phyloP scores from a whole-genome alignment of 768 basidiomycete species.

The Cystobasidium tubakii region DNA sequence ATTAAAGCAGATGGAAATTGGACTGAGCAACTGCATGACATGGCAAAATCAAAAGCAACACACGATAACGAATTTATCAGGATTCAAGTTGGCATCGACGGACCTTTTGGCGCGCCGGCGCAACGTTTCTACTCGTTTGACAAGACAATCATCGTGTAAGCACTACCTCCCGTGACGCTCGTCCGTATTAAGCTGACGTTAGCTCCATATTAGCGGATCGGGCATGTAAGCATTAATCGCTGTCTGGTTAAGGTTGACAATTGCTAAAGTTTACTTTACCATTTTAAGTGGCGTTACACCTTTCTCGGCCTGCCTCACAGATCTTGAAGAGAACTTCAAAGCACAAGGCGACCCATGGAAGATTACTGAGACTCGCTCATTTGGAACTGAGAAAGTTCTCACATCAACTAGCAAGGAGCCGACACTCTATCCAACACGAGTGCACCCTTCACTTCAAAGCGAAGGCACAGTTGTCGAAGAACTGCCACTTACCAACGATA shows the following conservation, averaged over 20 bases:
- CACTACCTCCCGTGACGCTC: too few relatives aligned
- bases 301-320: conserved; percentile 25
- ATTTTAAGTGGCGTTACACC: conserved; percentile 32
- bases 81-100: conserved; percentile 29
- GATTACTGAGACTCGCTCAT: conserved; percentile 16
- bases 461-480: not conserved
- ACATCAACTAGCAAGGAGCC: not conserved
- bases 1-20: conserved; percentile 35
- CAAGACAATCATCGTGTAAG: conserved; percentile 31
- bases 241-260: too few relatives aligned
- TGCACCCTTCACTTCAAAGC: not conserved
- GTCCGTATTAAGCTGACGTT: not conserved
- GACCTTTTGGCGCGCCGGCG: conserved; percentile 29
- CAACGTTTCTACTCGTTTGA: conserved; percentile 33
- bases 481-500: not conserved
- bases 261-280: too few relatives aligned
- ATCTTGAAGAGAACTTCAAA: conserved; percentile 30
- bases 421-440: not conserved
- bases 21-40: conserved; percentile 13
- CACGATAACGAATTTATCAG: not conserved
- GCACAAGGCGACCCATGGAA: conserved; percentile 32
- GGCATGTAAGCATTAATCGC: not conserved
- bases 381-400: not conserved
- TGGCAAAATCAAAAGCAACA: not conserved
- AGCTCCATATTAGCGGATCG: not conserved